phyloP scores from a whole-genome alignment of 805 yeast species.

The Ogataea nonfermentans region DNA sequence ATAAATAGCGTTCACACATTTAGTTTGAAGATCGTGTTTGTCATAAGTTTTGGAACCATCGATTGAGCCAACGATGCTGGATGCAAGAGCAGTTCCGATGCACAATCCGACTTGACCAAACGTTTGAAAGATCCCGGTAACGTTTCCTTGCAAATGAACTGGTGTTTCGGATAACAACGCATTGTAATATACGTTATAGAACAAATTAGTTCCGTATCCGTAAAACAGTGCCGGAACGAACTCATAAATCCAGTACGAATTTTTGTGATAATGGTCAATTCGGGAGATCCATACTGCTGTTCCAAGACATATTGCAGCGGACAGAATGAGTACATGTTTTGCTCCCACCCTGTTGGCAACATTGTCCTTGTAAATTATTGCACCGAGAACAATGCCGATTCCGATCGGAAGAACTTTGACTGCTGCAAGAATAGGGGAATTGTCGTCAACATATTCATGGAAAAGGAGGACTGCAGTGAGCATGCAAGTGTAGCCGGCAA shows the following conservation, averaged over 20 bases:
- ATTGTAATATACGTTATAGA: constrained; percentile 2
- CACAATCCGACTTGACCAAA: constrained; percentile 7
- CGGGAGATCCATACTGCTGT: constrained; percentile 23
- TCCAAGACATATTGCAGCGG: constrained; percentile 14
- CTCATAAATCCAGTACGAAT: constrained; percentile 7
- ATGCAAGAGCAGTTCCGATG: constrained; percentile 4
- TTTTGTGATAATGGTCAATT: constrained; percentile 3
- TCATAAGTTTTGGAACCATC: not conserved
- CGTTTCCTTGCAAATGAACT: constrained; percentile 8
- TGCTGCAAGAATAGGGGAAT: constrained; percentile 36
- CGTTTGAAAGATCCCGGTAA: constrained; percentile 8
- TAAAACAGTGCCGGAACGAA: not conserved
- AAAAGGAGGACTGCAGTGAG: constrained; percentile 15
- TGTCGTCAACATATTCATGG: constrained; percentile 30
- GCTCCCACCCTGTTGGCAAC: constrained; percentile 21
- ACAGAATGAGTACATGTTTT: constrained; percentile 18
- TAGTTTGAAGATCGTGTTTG: constrained; percentile 1
- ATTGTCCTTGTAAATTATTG: constrained; percentile 19
- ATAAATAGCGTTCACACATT: constrained; percentile 3
- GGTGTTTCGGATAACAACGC: constrained; percentile 6
- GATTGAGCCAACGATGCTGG: constrained; percentile 5
- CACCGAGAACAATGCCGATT: constrained; percentile 32
- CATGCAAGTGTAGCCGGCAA: constrained; percentile 9
- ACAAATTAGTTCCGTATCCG: constrained; percentile 4
- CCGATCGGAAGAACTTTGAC: constrained; percentile 37